These are phyloP conservation scores for Termitomyces sp. DNA, from an alignment of 768 basidiomycete species.

Conservation along the genomic window DNA sequence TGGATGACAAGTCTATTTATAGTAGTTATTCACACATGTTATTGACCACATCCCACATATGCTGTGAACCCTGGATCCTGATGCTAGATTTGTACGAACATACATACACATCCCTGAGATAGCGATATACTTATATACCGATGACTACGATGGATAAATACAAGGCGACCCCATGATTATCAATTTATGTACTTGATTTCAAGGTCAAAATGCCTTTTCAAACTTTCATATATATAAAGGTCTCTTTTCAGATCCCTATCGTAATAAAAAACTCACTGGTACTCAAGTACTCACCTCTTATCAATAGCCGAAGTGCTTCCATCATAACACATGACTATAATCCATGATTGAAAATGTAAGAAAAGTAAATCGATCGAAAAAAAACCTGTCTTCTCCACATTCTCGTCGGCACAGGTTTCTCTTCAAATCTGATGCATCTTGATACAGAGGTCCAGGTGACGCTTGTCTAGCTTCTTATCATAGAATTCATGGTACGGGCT, in stretches of 20 bases:
- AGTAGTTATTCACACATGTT: no score
- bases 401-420: not conserved
- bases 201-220: not conserved
- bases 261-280: not conserved
- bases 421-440: not conserved
- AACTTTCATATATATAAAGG: no score
- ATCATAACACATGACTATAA: not conserved
- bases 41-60: no score
- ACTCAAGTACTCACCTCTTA: not conserved
- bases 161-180: not conserved
- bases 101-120: not conserved
- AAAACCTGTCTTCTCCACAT: not conserved
- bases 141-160: not conserved
- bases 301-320: not conserved
- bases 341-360: not conserved
- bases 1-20: not conserved
- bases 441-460: not conserved
- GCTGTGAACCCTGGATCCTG: not conserved
- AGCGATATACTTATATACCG: not conserved
- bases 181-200: not conserved
- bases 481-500: not conserved
- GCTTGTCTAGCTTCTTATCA: not conserved
- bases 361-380: not conserved
- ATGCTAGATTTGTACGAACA: not conserved
- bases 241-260: not conserved